Conservation (phyloP, 306 rosid species). For the Lathyrus tuberosus region DNA sequence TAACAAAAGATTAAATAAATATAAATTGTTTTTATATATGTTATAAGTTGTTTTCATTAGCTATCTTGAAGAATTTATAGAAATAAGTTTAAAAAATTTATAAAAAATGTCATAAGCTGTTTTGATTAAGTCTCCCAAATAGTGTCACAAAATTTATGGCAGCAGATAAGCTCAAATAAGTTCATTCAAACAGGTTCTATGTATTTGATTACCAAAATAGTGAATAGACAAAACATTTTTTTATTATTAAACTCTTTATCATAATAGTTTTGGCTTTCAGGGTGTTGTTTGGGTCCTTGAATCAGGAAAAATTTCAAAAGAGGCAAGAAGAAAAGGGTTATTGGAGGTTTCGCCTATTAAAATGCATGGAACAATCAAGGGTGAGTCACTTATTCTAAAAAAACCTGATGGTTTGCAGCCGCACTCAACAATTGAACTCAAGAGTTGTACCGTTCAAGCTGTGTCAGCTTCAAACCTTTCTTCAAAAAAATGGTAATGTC, state of each 20-base stretch:
- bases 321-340: slow-evolving; percentile 58
- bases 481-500: slow-evolving; percentile 83
- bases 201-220: background rate
- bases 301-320: slow-evolving; percentile 57
- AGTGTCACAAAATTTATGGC: no score
- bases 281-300: slow-evolving; percentile 88
- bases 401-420: slow-evolving; percentile 55
- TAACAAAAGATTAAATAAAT: no score
- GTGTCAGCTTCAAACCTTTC: slow-evolving; percentile 74
- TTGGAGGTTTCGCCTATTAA: slow-evolving; percentile 74
- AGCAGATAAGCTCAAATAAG: no score
- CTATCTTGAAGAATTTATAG: no score
- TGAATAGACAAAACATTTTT: background rate
- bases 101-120: no score
- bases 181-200: background rate
- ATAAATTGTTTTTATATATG: no score
- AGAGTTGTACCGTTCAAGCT: slow-evolving; percentile 72
- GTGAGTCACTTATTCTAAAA: slow-evolving; percentile 50
- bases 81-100: no score
- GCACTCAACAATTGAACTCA: slow-evolving; percentile 51
- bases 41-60: no score
- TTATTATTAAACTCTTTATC: slow-evolving; percentile 16
- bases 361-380: slow-evolving; percentile 68
- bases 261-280: slow-evolving; percentile 46
- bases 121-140: no score